A percentile compares a stretch with the other conserved stretches of the same genome.
phyloP scores from a whole-genome alignment of 306 rosid species.

The Herpetospermum pedunculosum region DNA sequence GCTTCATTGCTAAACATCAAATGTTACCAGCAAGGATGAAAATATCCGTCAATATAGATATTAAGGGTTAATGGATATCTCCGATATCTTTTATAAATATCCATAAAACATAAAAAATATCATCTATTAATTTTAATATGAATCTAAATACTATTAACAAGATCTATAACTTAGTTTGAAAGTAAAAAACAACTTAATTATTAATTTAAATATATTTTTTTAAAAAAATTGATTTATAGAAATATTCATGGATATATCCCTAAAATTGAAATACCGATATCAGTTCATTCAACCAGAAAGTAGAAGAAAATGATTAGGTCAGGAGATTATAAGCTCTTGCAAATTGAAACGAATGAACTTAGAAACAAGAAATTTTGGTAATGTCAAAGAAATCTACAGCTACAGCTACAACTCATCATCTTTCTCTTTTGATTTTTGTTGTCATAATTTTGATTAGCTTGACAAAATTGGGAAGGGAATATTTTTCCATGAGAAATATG shows the following conservation, averaged over 20 bases:
- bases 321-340: background rate
- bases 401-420: background rate
- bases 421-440: background rate
- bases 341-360: background rate
- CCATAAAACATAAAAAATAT: too few species aligned
- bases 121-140: too few species aligned
- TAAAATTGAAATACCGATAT: too few species aligned
- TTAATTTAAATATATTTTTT: too few species aligned
- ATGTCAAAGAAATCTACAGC: background rate
- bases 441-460: slow-evolving; percentile 15
- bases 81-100: too few species aligned
- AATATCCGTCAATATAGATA: too few species aligned
- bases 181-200: too few species aligned
- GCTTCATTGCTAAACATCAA: background rate
- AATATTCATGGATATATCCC: too few species aligned
- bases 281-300: background rate
- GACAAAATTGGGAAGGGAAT: slow-evolving; percentile 52
- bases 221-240: too few species aligned
- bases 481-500: slow-evolving; percentile 41
- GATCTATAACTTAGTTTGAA: too few species aligned
- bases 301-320: background rate
- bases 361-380: background rate
- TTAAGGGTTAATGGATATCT: too few species aligned
- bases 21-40: background rate
- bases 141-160: too few species aligned